Evolutionary conservation across 2,329 filamentous ascomycete genomes (phyloP), one percentile per base, ranked within the genome.

Genomic region (Dactylella cylindrospora): DNA sequence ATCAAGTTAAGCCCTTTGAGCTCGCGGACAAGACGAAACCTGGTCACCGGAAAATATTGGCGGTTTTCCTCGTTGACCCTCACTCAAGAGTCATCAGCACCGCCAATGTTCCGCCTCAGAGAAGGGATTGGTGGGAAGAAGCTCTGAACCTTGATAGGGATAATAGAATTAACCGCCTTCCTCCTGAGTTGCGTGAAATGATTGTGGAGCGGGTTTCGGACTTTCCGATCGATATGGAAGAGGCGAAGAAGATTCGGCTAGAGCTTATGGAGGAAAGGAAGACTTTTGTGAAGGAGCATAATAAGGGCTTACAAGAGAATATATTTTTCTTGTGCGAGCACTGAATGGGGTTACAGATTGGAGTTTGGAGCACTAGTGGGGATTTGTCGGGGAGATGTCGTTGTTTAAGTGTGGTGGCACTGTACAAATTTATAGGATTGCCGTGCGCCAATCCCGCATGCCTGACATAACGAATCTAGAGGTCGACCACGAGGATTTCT

Each of bases 21-120:
- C 73, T 82, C 7, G 67, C 68, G 22, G 78, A 85, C 62, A 67
- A 67, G 0, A 76, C 75, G 0, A 76, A 75, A 52, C 75, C 78
- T 0, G 81, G 81, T 1, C 78, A 83, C 67, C 73, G 78, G 10
- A 78, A 79, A 65, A 78, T 84, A 50, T 71, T 84, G 0, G 78
- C 78, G 0, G 72, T 84, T 31, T 84, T 78, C 68, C 74, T 85
- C 1, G 77, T 84, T 2, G 81, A 84, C 65, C 81, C 81, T 0
- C 38, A 52, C 36, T 43, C 29, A 1, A 36, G 47, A 17, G 47
- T 73, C n/a, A 68, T 72, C 23, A 69, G 65, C 19, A 73, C 72
- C 1, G 71, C 67, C 0, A 74, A 73, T 6, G 69, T 73, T 0
- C 72, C 70, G 0, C 72, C 71, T 0, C 72, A 73, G 45, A 71